Base-by-base conservation (phyloP, 2,329 filamentous ascomycete genomes). In the Metarhizium album region DNA sequence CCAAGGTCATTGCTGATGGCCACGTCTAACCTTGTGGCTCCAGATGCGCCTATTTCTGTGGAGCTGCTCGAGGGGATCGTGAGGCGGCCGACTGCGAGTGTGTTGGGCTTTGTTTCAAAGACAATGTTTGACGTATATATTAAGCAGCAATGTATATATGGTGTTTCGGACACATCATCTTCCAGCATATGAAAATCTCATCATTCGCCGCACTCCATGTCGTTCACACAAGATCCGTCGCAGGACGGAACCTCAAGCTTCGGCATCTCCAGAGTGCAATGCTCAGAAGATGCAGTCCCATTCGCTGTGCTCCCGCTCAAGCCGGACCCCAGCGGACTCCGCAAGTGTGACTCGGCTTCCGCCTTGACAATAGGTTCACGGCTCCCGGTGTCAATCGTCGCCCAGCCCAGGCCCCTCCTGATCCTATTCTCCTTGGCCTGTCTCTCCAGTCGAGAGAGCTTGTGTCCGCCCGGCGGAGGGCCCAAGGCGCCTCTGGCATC, bases 341-440 rank as follows among this genome's bases (percentile, higher is more conserved):
- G 3, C n/a, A 6, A n/a, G 7, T 29, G 22, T 13, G 48, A 35
- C 31, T 47, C 22, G 4, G n/a, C 13, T 8, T 29, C 27, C 11
- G 37, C 49, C 40, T 57, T 51, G 4, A 65, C 60, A 13, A 65
- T 66, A 24, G 60, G 57, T 31, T 66, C 64, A 51, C 65, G 61
- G 55, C 64, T 66, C 20, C 59, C 63, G 46, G 61, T 64, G 13
- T 61, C 59, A 33, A 60, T 59, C 1, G 37, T 47, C 23, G 49
- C 22, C 45, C 45, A 48, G 9, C 22, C 45, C 20, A 47, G n/a
- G 3, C 49, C 45, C 11, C 40, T 48, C 24, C 38, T 38, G 27
- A 61, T 54, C 7, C 64, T 53, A 4, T 57, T 56, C 53, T 54
- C 6, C 54, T 58, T 40, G 55, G 56, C 46, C 31, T 16, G 43